Conservation (phyloP, 169 alveolate species). For the Plasmodium malariae region DNA sequence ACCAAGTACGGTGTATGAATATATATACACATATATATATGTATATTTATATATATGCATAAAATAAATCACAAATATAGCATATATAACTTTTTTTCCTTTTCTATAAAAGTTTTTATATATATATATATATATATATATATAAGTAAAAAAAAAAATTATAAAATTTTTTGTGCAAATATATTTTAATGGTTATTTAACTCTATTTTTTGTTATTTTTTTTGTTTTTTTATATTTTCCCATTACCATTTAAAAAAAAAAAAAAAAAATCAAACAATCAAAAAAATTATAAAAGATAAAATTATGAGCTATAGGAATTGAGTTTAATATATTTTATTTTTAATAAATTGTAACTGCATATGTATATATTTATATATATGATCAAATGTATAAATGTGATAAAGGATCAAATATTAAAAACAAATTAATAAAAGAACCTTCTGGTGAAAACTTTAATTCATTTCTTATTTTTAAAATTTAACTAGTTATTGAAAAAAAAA, state of each 20-base stretch:
- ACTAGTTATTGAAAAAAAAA: constrained; percentile 2
- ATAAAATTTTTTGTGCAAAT: constrained; percentile 10
- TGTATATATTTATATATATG: too few relatives aligned
- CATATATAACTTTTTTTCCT: too few relatives aligned
- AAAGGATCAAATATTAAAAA: not conserved
- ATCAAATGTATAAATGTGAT: too few relatives aligned
- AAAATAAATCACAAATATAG: not conserved
- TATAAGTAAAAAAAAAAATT: constrained; percentile 3
- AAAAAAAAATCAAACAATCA: not conserved
- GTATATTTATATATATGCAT: not conserved
- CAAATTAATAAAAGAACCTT: not conserved
- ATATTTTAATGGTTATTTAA: not conserved
- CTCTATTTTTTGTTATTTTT: not conserved
- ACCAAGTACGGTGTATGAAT: not conserved
- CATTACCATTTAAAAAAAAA: not conserved
- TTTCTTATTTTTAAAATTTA: not conserved
- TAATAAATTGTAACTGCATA: not conserved
- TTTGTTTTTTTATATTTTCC: not conserved
- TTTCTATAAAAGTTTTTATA: not conserved
- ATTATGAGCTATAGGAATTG: not conserved
- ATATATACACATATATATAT: not conserved
- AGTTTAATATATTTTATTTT: too few relatives aligned
- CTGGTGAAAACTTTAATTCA: constrained; percentile 17
- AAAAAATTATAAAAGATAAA: not conserved
- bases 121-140: not conserved